Evolutionary conservation across 1,139 yeast species (phyloP), one percentile per base, ranked within the genome.

Genomic region (Groenewaldozyma sp.): DNA sequence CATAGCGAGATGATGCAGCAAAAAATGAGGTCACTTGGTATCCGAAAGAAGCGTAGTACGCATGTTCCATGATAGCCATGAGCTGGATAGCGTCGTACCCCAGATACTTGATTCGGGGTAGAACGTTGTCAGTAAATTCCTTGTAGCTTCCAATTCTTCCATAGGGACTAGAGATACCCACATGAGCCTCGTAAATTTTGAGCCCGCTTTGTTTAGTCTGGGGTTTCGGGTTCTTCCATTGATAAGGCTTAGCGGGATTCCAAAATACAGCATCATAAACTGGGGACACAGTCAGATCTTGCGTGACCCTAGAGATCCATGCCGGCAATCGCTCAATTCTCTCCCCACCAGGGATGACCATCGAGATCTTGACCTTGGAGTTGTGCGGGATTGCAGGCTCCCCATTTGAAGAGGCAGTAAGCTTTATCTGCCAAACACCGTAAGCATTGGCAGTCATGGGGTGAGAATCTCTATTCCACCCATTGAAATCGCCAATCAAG

Each of bases 11-110:
- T 33, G 93, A 79, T 22, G 74, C 71, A 1, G 97, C 97, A 59
- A 84, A 91, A 57, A 88, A 91, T 45, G 82, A 83, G 31, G 97
- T 88, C 24, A 91, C 79, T 60, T 91, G 98, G 60, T 91, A 91
- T 4, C 98, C 98, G 60, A 91, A 91, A 0, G 95, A 84, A 1
- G 97, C 98, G 58, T 91, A 91, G 61, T 91, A 91, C 1, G 98
- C 97, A 59, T 91, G 98, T 61, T 91, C 98, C 98, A 91, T 91
- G 38, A 91, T 73, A 0, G 98, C 96, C 98, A 91, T 91, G 55
- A 91, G 70, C 62, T 91, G 98, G 52, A 91, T 82, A 5, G 95
- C 79, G 58, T 91, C 86, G 61, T 91, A 91, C 19, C 96, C 97
- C 47, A 88, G 69, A 47, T 78, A 73, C 52, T 76, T 76, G 51